Conservation (phyloP, 805 yeast species). For the Candida insectorum region DNA sequence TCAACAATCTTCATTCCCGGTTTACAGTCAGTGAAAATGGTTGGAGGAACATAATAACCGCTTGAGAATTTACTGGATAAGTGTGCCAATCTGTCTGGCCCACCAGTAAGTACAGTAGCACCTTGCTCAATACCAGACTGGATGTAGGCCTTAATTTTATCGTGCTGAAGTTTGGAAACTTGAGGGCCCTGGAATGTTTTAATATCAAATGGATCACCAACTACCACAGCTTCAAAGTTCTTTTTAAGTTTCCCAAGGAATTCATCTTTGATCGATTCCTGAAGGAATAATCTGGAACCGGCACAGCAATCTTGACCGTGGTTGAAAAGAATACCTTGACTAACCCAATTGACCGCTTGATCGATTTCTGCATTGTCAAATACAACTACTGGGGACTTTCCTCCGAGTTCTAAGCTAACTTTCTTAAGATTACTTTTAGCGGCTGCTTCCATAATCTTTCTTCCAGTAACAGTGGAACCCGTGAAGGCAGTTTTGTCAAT, state of each 20-base stretch:
- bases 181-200: conserved; percentile 51
- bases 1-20: conserved; percentile 62
- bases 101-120: conserved; percentile 47
- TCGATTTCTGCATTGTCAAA: conserved; percentile 48
- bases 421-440: conserved; percentile 46
- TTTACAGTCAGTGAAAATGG: conserved; percentile 52
- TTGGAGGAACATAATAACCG: conserved; percentile 42
- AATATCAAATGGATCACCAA: conserved; percentile 45
- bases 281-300: conserved; percentile 44
- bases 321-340: conserved; percentile 43
- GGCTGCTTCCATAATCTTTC: conserved; percentile 33
- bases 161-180: conserved; percentile 49
- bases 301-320: conserved; percentile 49
- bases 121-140: conserved; percentile 51
- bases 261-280: conserved; percentile 40
- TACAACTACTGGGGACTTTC: conserved; percentile 47
- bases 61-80: conserved; percentile 9
- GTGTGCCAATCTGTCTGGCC: conserved; percentile 24
- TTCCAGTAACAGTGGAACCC: conserved; percentile 51
- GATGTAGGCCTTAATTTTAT: conserved; percentile 38
- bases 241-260: conserved; percentile 25
- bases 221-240: conserved; percentile 35
- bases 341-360: conserved; percentile 49
- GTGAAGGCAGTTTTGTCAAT: conserved; percentile 54
- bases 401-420: conserved; percentile 51